These are phyloP conservation scores for Przewalskia tangutica DNA, from an alignment of 257 asterid species.

Conservation along the genomic window DNA sequence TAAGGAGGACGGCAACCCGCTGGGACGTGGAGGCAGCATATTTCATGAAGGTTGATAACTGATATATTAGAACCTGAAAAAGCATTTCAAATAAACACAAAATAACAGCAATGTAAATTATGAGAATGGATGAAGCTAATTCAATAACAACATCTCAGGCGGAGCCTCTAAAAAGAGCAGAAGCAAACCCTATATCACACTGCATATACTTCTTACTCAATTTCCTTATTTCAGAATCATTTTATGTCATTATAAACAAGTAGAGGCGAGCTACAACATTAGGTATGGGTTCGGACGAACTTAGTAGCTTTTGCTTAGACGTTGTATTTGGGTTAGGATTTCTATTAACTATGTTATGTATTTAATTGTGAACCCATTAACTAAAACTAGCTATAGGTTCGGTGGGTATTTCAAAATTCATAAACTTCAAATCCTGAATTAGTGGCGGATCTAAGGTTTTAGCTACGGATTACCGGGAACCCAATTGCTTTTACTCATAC, in stretches of 20 bases:
- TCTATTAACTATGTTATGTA: neutral
- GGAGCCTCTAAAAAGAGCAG: neutral
- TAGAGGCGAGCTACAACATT: neutral
- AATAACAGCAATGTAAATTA: neutral
- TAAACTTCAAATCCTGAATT: neutral
- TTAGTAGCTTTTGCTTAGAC: neutral
- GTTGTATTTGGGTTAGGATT: neutral
- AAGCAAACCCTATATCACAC: neutral
- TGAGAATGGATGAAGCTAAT: neutral
- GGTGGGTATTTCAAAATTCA: neutral
- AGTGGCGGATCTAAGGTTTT: too few species aligned
- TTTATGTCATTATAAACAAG: neutral
- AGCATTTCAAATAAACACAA: slow-evolving; percentile 40
- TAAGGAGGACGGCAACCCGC: slow-evolving; percentile 63
- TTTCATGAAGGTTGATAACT: slow-evolving; percentile 49
- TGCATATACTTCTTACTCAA: neutral
- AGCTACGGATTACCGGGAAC: too few species aligned
- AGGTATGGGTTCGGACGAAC: neutral
- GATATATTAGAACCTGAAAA: slow-evolving; percentile 7
- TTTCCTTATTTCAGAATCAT: neutral
- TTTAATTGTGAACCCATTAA: neutral
- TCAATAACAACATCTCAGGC: neutral
- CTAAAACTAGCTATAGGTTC: neutral
- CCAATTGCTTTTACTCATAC: too few species aligned
- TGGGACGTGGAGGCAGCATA: slow-evolving; percentile 90